Conservation (phyloP, 2,329 filamentous ascomycete species). For the Lachnum nothofagi region DNA sequence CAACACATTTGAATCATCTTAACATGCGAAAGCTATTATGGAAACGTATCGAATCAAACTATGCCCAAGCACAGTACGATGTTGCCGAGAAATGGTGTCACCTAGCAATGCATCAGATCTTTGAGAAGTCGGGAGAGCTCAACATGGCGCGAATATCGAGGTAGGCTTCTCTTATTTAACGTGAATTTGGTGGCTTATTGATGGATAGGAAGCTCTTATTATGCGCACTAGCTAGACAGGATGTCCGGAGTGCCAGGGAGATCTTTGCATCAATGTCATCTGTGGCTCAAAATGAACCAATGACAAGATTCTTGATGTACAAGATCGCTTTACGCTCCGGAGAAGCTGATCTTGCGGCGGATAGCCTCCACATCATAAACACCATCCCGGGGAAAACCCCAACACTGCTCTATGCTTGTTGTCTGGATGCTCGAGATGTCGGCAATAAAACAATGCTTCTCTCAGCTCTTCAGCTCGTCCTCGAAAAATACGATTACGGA, state of each 20-base stretch:
- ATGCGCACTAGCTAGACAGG: conserved; percentile 58
- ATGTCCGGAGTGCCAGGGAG: conserved; percentile 49
- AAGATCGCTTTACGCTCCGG: conserved; percentile 59
- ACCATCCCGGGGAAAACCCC: conserved; percentile 47
- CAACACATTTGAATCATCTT: conserved; percentile 13
- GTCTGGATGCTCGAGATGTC: conserved; percentile 66
- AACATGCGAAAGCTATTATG: conserved; percentile 61
- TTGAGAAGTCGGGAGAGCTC: conserved; percentile 57
- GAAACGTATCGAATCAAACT: conserved; percentile 65
- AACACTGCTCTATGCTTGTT: conserved; percentile 72
- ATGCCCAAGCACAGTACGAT: conserved; percentile 47
- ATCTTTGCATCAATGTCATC: conserved; percentile 57
- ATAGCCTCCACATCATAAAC: conserved; percentile 59
- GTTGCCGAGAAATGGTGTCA: conserved; percentile 65
- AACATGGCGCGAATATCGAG: conserved; percentile 67
- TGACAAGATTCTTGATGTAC: conserved; percentile 71
- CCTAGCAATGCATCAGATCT: conserved; percentile 61
- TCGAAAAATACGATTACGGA: conserved; percentile 49
- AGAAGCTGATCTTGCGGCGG: conserved; percentile 53
- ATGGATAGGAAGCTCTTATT: conserved; percentile 63
- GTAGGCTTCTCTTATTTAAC: conserved; percentile 36
- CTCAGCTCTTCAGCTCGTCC: conserved; percentile 53
- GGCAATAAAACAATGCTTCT: conserved; percentile 58
- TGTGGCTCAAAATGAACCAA: conserved; percentile 51
- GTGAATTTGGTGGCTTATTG: not conserved